Base-by-base conservation (phyloP, 768 basidiomycete genomes). In the Naganishia vishniacii region DNA sequence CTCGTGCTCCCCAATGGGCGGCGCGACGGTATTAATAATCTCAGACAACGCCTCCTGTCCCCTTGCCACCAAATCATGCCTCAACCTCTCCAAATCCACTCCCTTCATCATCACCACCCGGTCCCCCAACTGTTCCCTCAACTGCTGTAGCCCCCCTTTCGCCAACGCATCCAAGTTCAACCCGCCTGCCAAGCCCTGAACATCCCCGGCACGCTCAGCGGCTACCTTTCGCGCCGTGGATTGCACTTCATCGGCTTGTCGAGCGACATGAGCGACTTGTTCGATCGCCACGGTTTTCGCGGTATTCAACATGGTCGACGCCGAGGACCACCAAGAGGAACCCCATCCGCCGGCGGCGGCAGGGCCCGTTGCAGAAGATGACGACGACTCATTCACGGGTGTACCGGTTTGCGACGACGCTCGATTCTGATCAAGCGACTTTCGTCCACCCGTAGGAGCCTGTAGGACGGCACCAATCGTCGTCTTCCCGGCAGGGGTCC, bases 1-100 rank as follows among this genome's bases (percentile, higher is more conserved):
- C 78, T 99, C 95, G 74, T 98, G 94, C 76, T 94, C 93, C 26
- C 93, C 89, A 71, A 98, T 98, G 13, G 95, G 95, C 44, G 95
- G 95, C 0, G 95, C 95, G 65, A 99, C 94, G 29, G 88, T 94
- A 74, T 97, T 94, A 56, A 99, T 80, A 62, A 99, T 86, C 63
- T 94, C 92, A 2, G 85, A 89, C 28, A 98, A 80, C 2, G 93
- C 91, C 11, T 89, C 89, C 92, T 95, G 71, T 1, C 42, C 46
- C 7, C 48, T 20, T 34, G 23, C 26, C 37, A 62, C 3, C 42
- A 28, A 26, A 23, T 47, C 61, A n/a, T 40, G 20, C 93, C 93
- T 82, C 20, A 98, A 80, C 78, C 91, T 92, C 65, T 95, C 93
- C 49, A 98, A 80, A 71, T 97, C 91, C 15, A 88, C 85, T 37